Evolutionary conservation across 2,329 filamentous ascomycete species (phyloP).

Genomic region (Epicoccum nigrum): DNA sequence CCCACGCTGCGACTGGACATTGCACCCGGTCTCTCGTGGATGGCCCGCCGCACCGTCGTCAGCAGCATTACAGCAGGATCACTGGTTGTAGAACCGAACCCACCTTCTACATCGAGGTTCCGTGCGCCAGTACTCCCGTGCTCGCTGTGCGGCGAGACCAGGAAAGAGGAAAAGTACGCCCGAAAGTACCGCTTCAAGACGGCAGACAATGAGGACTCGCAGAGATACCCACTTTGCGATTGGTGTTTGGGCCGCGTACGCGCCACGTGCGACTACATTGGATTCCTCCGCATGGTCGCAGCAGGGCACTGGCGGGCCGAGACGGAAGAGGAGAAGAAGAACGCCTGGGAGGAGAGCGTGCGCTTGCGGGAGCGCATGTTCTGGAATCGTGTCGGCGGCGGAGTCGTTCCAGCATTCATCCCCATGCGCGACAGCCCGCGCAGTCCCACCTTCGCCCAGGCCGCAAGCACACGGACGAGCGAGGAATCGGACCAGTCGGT

Average conservation of each 20-base stretch:
- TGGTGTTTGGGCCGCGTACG: conserved; percentile 86
- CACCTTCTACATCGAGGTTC: conserved; percentile 55
- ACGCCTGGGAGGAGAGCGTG: conserved; percentile 94
- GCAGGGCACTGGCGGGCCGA: conserved; percentile 90
- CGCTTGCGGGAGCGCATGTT: conserved; percentile 93
- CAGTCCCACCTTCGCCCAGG: conserved; percentile 39
- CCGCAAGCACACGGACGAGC: conserved; percentile 33
- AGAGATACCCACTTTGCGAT: conserved; percentile 86
- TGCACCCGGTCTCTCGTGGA: conserved; percentile 90
- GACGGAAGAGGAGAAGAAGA: conserved; percentile 80
- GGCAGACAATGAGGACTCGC: conserved; percentile 83
- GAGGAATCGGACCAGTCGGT: conserved; percentile 32
- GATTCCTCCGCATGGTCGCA: conserved; percentile 87
- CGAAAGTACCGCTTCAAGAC: conserved; percentile 88
- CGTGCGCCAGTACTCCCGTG: conserved; percentile 70
- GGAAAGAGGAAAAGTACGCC: conserved; percentile 72
- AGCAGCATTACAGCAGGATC: conserved; percentile 83
- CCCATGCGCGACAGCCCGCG: conserved; percentile 40
- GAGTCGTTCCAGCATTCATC: conserved; percentile 73
- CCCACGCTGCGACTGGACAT: conserved; percentile 88
- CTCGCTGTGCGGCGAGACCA: conserved; percentile 84
- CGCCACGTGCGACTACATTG: conserved; percentile 89
- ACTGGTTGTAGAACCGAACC: conserved; percentile 82
- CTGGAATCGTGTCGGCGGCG: conserved; percentile 90
- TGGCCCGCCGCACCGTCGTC: conserved; percentile 84